Evolutionary conservation across 257 asterid species (phyloP).

Genomic region (Striga asiatica): DNA sequence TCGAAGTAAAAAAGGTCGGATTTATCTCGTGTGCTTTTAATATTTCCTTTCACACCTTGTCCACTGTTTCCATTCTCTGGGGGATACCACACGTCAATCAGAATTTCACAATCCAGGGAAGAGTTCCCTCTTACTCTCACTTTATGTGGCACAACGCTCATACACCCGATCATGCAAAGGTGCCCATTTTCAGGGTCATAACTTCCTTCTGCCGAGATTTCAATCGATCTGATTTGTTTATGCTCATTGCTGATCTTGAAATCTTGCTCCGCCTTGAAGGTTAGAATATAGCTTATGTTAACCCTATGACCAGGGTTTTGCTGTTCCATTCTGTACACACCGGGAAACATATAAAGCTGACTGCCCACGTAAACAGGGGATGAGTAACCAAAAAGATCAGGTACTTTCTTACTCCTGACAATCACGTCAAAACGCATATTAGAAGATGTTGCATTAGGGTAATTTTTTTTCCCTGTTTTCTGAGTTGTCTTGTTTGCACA

Average conservation of each 20-base stretch:
- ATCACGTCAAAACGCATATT: constrained; percentile 68
- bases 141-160: constrained; percentile 34
- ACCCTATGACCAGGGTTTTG: constrained; percentile 24
- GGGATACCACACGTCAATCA: constrained; percentile 54
- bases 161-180: constrained; percentile 84
- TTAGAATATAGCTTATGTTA: constrained; percentile 54
- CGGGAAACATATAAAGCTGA: constrained; percentile 16
- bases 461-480: constrained; percentile 37
- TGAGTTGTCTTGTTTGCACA: constrained; percentile 36
- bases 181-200: constrained; percentile 58
- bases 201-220: constrained; percentile 70
- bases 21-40: constrained; percentile 53
- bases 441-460: constrained; percentile 46
- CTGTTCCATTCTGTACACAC: constrained; percentile 15
- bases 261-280: constrained; percentile 27
- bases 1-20: constrained; percentile 59
- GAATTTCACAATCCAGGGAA: constrained; percentile 59
- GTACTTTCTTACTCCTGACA: constrained; percentile 32
- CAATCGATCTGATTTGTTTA: constrained; percentile 26
- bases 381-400: constrained; percentile 42
- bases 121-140: constrained; percentile 21
- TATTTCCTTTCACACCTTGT: constrained; percentile 45
- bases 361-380: constrained; percentile 58
- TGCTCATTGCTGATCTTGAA: constrained; percentile 39
- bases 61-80: constrained; percentile 31